phyloP scores from a whole-genome alignment of 2,329 filamentous ascomycete species.

The Colletotrichum abscissum region DNA sequence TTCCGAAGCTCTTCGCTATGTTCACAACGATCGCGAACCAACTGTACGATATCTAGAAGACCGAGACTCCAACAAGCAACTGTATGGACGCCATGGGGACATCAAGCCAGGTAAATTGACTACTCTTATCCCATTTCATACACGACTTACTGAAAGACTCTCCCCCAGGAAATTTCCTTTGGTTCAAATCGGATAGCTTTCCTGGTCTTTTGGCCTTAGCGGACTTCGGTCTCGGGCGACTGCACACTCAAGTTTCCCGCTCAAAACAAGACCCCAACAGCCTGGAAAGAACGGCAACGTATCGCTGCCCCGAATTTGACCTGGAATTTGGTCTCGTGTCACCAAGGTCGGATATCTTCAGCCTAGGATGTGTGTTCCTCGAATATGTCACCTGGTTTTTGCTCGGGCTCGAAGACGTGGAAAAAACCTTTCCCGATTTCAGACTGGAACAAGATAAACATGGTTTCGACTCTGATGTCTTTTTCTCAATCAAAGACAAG shows the following conservation, averaged over 20 bases:
- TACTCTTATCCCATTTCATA: background rate
- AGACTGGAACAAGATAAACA: constrained; percentile 24
- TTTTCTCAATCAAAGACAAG: constrained; percentile 7
- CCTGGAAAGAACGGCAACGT: constrained; percentile 42
- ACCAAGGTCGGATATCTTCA: constrained; percentile 45
- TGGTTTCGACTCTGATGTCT: constrained; percentile 13
- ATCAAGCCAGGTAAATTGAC: constrained; percentile 13
- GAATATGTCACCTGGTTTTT: constrained; percentile 51
- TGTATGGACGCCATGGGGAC: constrained; percentile 23
- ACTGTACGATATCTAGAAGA: constrained; percentile 6
- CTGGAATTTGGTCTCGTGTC: constrained; percentile 38
- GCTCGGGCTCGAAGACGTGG: constrained; percentile 36
- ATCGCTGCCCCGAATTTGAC: constrained; percentile 52
- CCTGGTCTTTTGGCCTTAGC: constrained; percentile 1
- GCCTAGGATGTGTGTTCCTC: constrained; percentile 48
- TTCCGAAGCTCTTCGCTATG: background rate
- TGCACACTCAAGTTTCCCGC: constrained; percentile 14
- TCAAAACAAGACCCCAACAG: constrained; percentile 18
- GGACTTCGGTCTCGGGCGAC: constrained; percentile 4
- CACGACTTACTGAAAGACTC: too few species aligned
- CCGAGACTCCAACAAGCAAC: background rate
- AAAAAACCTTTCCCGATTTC: constrained; percentile 21
- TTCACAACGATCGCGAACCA: constrained; percentile 14
- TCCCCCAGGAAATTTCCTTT: background rate
- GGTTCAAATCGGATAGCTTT: background rate